Evolutionary conservation across 202 grass and related monocot species (phyloP).

Genomic region (Bolboschoenoplectus hybrid): DNA sequence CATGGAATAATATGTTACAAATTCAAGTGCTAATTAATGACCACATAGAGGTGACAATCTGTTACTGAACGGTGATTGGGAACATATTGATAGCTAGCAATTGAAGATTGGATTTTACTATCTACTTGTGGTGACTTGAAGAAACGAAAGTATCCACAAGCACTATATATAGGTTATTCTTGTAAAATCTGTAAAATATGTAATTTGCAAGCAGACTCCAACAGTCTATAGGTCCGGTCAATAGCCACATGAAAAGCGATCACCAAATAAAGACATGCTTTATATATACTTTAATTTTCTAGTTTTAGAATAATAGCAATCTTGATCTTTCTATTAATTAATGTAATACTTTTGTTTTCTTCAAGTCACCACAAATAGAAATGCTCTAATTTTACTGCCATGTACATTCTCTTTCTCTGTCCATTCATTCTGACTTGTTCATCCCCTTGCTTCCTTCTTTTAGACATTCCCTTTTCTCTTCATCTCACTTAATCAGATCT

Average conservation of each 20-base stretch:
- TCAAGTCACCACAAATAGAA: constrained; percentile 16
- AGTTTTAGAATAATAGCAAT: background rate
- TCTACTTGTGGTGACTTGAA: background rate
- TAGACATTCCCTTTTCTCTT: background rate
- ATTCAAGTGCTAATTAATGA: background rate
- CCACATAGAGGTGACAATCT: background rate
- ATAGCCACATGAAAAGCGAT: background rate
- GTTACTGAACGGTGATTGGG: constrained; percentile 10
- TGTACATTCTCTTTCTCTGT: background rate
- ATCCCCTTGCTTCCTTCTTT: background rate
- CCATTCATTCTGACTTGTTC: background rate
- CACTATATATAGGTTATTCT: background rate
- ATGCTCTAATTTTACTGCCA: background rate
- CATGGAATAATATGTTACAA: background rate
- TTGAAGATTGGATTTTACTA: background rate
- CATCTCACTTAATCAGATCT: background rate
- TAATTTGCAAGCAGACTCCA: background rate
- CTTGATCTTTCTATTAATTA: background rate
- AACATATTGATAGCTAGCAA: background rate
- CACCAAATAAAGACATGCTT: background rate
- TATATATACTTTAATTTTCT: constrained; percentile 12
- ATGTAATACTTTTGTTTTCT: background rate
- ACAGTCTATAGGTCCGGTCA: background rate
- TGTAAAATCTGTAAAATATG: background rate
- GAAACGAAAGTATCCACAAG: background rate